These are phyloP conservation scores for Rhizopogon roseolus DNA, from an alignment of 768 basidiomycete genomes.

Conservation along the genomic window DNA sequence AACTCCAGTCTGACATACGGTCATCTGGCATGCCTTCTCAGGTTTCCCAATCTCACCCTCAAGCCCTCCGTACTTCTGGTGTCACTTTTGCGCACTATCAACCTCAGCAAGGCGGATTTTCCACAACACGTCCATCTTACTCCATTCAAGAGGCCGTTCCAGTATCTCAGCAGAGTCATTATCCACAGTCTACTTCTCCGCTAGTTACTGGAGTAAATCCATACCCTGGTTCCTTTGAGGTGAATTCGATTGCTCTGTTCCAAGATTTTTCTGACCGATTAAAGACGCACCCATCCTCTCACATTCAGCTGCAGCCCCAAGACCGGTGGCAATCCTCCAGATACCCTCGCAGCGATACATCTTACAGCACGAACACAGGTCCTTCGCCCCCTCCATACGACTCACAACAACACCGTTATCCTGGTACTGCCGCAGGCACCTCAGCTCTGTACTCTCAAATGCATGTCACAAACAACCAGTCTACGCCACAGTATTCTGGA, in stretches of 20 bases:
- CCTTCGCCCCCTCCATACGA: conserved; percentile 7
- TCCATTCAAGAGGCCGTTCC: conserved; percentile 14
- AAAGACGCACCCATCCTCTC: conserved; percentile 9
- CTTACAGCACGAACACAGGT: conserved; percentile 15
- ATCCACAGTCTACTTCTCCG: conserved; percentile 11
- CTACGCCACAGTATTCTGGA: conserved; percentile 19
- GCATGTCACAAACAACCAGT: conserved; percentile 14
- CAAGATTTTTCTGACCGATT: conserved; percentile 7
- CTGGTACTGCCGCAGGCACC: conserved; percentile 11
- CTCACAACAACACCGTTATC: conserved; percentile 23
- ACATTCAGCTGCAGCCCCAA: conserved; percentile 19
- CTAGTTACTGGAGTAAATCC: conserved; percentile 9
- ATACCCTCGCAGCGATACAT: conserved; percentile 18
- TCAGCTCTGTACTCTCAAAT: conserved; percentile 20
- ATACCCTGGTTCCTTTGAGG: conserved; percentile 23
- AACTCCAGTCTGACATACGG: conserved; percentile 15
- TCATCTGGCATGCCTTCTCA: conserved; percentile 9
- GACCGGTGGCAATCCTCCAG: conserved; percentile 9
- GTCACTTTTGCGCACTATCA: conserved; percentile 35
- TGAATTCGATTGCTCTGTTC: conserved; percentile 4
- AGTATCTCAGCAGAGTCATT: conserved; percentile 12
- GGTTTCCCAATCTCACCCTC: conserved; percentile 11
- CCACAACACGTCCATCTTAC: conserved; percentile 28
- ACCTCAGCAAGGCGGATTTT: conserved; percentile 31
- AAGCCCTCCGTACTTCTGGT: conserved; percentile 16